Evolutionary conservation across 257 asterid species (phyloP).

Genomic region (Ligustrum vulgare): DNA sequence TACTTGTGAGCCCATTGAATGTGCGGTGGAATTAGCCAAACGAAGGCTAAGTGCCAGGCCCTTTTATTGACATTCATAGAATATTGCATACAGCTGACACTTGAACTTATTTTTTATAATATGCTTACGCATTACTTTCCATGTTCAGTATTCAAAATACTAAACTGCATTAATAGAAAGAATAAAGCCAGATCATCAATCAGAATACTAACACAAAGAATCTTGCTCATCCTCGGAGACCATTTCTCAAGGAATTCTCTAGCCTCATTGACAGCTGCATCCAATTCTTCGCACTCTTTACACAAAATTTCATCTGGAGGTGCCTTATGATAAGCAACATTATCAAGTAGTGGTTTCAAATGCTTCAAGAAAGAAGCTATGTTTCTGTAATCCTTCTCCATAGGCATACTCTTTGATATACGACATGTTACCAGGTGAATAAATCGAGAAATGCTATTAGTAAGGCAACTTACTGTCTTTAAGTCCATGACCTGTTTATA

Average conservation of each 20-base stretch:
- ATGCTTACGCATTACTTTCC: background rate
- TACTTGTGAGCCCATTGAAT: too few species aligned
- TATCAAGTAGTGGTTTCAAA: constrained; percentile 73
- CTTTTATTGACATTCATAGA: background rate
- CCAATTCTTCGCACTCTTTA: constrained; percentile 75
- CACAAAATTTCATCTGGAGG: constrained; percentile 48
- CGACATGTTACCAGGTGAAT: constrained; percentile 78
- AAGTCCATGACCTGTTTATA: constrained; percentile 69
- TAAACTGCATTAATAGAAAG: background rate
- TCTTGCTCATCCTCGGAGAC: constrained; percentile 91
- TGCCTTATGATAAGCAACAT: constrained; percentile 42
- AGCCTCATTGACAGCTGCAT: constrained; percentile 73
- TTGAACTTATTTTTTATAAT: background rate
- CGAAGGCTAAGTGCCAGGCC: background rate
- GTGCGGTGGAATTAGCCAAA: too few species aligned
- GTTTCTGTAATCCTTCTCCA: constrained; percentile 59
- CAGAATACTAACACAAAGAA: constrained; percentile 66
- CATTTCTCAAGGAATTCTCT: constrained; percentile 87
- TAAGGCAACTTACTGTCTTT: constrained; percentile 70
- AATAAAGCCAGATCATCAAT: constrained; percentile 3
- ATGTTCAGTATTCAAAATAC: background rate
- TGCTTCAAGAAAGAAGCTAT: constrained; percentile 60
- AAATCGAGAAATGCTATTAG: constrained; percentile 86
- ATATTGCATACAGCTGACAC: background rate
- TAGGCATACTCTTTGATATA: constrained; percentile 55